phyloP scores from a whole-genome alignment of 768 basidiomycete genomes.

The Sporobolomyces pararoseus region DNA sequence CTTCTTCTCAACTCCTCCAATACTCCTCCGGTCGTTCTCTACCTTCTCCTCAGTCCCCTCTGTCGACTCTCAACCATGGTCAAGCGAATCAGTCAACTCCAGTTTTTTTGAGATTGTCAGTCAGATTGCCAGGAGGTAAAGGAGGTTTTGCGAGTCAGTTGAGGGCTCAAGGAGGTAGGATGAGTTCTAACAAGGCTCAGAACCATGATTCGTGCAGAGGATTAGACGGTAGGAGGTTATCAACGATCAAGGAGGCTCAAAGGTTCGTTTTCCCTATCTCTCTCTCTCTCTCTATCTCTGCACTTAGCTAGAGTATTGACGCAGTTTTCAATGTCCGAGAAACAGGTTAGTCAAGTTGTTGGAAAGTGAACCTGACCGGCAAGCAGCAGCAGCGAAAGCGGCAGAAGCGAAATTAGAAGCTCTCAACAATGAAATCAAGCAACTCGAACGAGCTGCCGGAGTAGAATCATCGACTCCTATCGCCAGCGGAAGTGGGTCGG shows the following conservation, averaged over 20 bases:
- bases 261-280: slow-evolving; percentile 58
- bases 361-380: slow-evolving; percentile 74
- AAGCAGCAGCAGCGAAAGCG: slow-evolving; percentile 31
- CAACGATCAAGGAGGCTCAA: slow-evolving; percentile 94
- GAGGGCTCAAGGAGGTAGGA: slow-evolving; percentile 92
- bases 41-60: not conserved
- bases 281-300: not conserved
- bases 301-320: not conserved
- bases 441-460: slow-evolving; percentile 51
- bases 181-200: slow-evolving; percentile 92
- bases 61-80: not conserved
- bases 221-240: slow-evolving; percentile 78
- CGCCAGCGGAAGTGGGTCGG: slow-evolving; percentile 41
- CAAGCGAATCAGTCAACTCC: not conserved
- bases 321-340: not conserved
- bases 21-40: slow-evolving; percentile 25
- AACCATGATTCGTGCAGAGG: slow-evolving; percentile 69
- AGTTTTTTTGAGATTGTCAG: slow-evolving; percentile 68
- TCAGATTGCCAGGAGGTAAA: slow-evolving; percentile 80
- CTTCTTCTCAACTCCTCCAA: slow-evolving; percentile 1
- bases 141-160: slow-evolving; percentile 96
- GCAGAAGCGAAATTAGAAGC: slow-evolving; percentile 41
- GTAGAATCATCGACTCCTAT: slow-evolving; percentile 37
- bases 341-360: slow-evolving; percentile 75
- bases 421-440: slow-evolving; percentile 43